phyloP scores from a whole-genome alignment of 192 early-diverging fungal genomes.

The Phlyctochytrium planicorne region DNA sequence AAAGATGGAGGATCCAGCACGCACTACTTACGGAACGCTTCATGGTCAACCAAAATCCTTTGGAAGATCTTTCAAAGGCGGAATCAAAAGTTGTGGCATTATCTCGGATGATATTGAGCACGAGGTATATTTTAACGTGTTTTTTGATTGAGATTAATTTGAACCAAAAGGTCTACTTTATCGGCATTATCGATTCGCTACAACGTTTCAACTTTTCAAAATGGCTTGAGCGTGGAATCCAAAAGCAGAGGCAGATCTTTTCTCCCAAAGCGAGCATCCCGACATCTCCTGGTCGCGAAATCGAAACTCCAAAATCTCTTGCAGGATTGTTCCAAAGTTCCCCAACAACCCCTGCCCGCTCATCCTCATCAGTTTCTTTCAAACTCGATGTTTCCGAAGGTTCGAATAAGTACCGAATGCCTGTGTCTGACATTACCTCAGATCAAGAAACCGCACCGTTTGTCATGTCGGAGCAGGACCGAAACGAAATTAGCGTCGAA shows the following conservation, averaged over 20 bases:
- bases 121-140: constrained; percentile 14
- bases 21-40: no score
- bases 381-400: neutral
- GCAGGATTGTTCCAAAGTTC: neutral
- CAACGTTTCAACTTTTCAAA: constrained; percentile 46
- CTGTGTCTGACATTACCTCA: neutral
- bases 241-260: constrained; percentile 17
- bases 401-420: neutral
- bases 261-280: neutral
- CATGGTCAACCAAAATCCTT: no score
- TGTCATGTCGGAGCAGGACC: constrained; percentile 10
- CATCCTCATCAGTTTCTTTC: neutral
- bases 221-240: constrained; percentile 40
- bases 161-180: constrained; percentile 31
- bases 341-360: neutral
- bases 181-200: constrained; percentile 42
- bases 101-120: constrained; percentile 8
- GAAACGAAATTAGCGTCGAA: constrained; percentile 35
- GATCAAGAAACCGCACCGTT: neutral
- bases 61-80: constrained; percentile 3
- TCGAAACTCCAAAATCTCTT: neutral
- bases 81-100: constrained; percentile 16
- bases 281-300: no score
- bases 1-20: no score
- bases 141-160: no score